phyloP scores from a whole-genome alignment of 2,329 filamentous ascomycete species.

The Chrysoporthe deuterocubensis region DNA sequence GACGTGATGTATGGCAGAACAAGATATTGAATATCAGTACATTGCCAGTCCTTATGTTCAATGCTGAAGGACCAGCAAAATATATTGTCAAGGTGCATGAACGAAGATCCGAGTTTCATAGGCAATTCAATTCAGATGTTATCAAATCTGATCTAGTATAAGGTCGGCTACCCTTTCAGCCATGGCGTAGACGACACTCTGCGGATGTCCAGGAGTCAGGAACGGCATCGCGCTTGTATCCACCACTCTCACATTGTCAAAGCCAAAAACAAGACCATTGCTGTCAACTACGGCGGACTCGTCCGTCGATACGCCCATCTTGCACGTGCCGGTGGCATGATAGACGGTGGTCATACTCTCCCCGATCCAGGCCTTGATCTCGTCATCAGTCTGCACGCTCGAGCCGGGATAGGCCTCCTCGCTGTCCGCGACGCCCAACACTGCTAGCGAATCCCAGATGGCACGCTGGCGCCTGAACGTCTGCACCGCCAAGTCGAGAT shows the following conservation, averaged over 20 bases:
- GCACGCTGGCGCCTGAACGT: slow-evolving; percentile 35
- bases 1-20: neutral
- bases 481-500: slow-evolving; percentile 29
- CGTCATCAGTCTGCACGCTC: slow-evolving; percentile 32
- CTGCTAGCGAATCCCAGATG: slow-evolving; percentile 14
- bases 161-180: slow-evolving; percentile 48
- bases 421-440: slow-evolving; percentile 30
- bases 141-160: slow-evolving; percentile 30
- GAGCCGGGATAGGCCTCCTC: slow-evolving; percentile 42
- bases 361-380: slow-evolving; percentile 30
- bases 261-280: slow-evolving; percentile 49
- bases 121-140: neutral
- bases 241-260: slow-evolving; percentile 49
- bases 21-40: neutral
- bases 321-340: slow-evolving; percentile 45
- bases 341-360: slow-evolving; percentile 38
- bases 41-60: neutral
- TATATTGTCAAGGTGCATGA: neutral
- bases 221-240: slow-evolving; percentile 54
- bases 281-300: slow-evolving; percentile 49
- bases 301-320: slow-evolving; percentile 46
- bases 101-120: neutral
- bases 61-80: neutral
- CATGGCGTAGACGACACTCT: slow-evolving; percentile 56
- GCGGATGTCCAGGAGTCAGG: slow-evolving; percentile 50